Base-by-base conservation (phyloP, 352 stramenopile genomes). In the Phytophthora syringae region DNA sequence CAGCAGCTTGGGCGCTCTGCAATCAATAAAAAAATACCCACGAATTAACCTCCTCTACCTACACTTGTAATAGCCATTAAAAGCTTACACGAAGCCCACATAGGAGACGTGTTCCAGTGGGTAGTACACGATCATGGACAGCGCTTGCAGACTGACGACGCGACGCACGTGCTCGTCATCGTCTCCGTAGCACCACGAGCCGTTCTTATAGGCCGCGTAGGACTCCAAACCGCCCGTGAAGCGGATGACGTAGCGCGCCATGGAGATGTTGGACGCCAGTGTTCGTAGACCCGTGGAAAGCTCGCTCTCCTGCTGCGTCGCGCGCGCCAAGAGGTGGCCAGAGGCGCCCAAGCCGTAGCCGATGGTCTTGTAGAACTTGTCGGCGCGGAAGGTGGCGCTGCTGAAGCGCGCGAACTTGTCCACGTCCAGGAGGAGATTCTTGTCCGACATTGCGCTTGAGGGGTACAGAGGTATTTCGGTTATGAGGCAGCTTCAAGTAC, bases 341-440 rank as follows among this genome's bases (percentile, higher is more conserved):
- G 79, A 50, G 20, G 79, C 80, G 16, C 81, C 83, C 13, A 80
- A 67, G 24, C 82, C 82, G 60, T 92, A 95, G 51, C 82, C 80
- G 60, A 95, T 84, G 47, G 83, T 90, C 72, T 95, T 95, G 76
- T 87, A 88, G 59, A 92, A 76, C 72, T 95, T 95, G 75, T 95
- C 86, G 18, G 84, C 78, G 57, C 74, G 72, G 66, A 84, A 68
- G 50, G 80, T 89, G 56, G 55, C 69, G 70, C 82, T 74, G 59
- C 69, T 86, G 72, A 82, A 92, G 44, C 74, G 71, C 22, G 78
- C 76, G 32, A 93, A 84, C 72, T 93, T 93, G 54, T 88, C 83
- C 39, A 92, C 70, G 52, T 90, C 73, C 60, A 92, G 74, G 39
- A 77, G 37, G 12, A 62, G 28, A 7, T 4, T 62, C 42, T 77